These are phyloP conservation scores for Mycotypha africana DNA, from an alignment of 371 early-diverging fungal species.

Conservation along the genomic window DNA sequence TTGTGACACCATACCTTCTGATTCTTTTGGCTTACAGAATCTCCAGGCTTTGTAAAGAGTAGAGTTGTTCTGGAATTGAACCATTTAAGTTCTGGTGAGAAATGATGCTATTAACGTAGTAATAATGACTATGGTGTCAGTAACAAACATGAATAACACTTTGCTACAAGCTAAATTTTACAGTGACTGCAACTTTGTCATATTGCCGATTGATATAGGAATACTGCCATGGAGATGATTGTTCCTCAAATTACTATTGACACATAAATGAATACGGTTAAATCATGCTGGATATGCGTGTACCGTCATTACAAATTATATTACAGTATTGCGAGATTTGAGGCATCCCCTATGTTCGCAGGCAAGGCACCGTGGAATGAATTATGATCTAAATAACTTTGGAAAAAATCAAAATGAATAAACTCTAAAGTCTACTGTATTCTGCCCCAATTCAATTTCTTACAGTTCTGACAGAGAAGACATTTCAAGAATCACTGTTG, in stretches of 20 bases:
- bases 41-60: constrained; percentile 21
- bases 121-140: background rate
- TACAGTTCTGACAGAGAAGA: constrained; percentile 20
- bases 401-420: too few species aligned
- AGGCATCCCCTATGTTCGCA: constrained; percentile 16
- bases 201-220: constrained; percentile 27
- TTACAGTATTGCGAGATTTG: constrained; percentile 22
- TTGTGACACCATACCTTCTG: too few species aligned
- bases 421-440: too few species aligned
- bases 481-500: constrained; percentile 15
- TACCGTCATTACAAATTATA: background rate
- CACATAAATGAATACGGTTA: too few species aligned
- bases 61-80: constrained; percentile 31
- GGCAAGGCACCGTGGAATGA: constrained; percentile 27
- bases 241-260: constrained; percentile 26
- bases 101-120: constrained; percentile 9
- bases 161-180: constrained; percentile 11
- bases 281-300: background rate
- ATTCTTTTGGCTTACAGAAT: constrained; percentile 22
- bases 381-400: constrained; percentile 28
- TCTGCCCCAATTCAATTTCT: background rate
- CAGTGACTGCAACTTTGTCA: constrained; percentile 29
- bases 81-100: constrained; percentile 36
- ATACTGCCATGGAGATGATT: constrained; percentile 32
- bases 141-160: too few species aligned